Percentiles rank a stretch among this genome's conserved stretches.
These are phyloP conservation scores for Hydnum rufescens DNA, from an alignment of 768 basidiomycete species.

Conservation along the genomic window DNA sequence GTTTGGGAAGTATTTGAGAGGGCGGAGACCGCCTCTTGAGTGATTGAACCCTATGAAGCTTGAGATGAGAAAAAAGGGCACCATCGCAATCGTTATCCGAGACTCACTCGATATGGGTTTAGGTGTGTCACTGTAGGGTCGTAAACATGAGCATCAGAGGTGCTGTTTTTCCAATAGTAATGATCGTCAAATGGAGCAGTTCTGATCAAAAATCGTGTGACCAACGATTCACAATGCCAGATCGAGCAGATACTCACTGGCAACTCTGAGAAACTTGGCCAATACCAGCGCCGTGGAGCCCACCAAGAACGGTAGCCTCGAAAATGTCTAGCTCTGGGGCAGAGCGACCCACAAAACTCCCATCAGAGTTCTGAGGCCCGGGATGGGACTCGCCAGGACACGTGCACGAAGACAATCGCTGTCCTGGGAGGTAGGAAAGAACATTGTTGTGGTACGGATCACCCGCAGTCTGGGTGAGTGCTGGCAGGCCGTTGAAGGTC, in stretches of 20 bases:
- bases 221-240: not conserved
- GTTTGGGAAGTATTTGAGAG: constrained; percentile 48
- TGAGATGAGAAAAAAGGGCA: not conserved
- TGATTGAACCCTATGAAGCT: constrained; percentile 41
- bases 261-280: not conserved
- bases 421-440: constrained; percentile 43
- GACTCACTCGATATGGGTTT: constrained; percentile 36
- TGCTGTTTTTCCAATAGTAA: constrained; percentile 49
- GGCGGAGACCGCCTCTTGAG: constrained; percentile 72
- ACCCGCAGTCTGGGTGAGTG: constrained; percentile 25
- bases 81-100: not conserved
- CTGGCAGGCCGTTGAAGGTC: constrained; percentile 37
- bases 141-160: constrained; percentile 35
- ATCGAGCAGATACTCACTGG: not conserved
- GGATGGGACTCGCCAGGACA: constrained; percentile 69
- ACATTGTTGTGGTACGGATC: not conserved
- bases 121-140: constrained; percentile 30
- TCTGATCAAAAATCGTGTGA: not conserved
- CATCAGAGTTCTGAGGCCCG: constrained; percentile 59
- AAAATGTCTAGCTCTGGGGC: constrained; percentile 86
- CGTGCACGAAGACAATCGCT: constrained; percentile 73
- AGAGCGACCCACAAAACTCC: constrained; percentile 57
- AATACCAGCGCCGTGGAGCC: constrained; percentile 1
- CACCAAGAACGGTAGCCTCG: constrained; percentile 30
- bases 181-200: constrained; percentile 45